Evolutionary conservation across 2,329 filamentous ascomycete species (phyloP), one percentile per base, ranked within the genome.

Genomic region (Cryphonectria japonica): DNA sequence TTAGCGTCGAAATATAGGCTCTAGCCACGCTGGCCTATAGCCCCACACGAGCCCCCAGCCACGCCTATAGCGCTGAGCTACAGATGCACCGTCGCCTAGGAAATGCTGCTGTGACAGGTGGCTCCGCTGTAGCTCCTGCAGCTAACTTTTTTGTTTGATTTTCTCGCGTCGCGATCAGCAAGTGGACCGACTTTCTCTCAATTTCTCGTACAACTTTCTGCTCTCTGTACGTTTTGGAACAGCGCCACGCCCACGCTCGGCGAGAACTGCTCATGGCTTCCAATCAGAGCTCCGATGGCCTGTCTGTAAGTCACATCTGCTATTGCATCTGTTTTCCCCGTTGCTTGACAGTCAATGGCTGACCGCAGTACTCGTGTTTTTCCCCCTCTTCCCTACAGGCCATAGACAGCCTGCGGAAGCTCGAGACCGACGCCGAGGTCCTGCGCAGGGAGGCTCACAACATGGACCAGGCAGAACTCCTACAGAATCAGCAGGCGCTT

Each of bases 401-500:
- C 69, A 75, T 78, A 72, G 80, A 81, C 71, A 77, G 79, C 69
- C 78, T 83, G 67, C 77, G 78, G 76, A 84, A 83, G 77, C 81
- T 85, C 65, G 78, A 80, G 72, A 75, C 79, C 68, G 80, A 82
- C 71, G 75, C 81, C 46, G 78, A 80, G 67, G 75, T 79, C 32
- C 75, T 84, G 69, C 79, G 81, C 63, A 76, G 77, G 50, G 81
- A 83, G 69, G 82, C 83, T 26, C 79, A 80, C 69, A 78, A 81
- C 26, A 71, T 71, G 69, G 69, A 71, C 52, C 59, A 69, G 57
- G 67, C 68, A 34, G 70, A 71, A 37, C 71, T 72, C 79, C 80
- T 71, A 78, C 78, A 70, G 77, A 78, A 73, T 66, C 79, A 83
- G 69, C 79, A 82, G 69, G 80, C 81, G 29, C 82, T 81, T 69